Percentiles rank a stretch among this genome's conserved stretches.
phyloP scores from a whole-genome alignment of 1,139 yeast genomes.

The Debaryomycetaceae sp. region DNA sequence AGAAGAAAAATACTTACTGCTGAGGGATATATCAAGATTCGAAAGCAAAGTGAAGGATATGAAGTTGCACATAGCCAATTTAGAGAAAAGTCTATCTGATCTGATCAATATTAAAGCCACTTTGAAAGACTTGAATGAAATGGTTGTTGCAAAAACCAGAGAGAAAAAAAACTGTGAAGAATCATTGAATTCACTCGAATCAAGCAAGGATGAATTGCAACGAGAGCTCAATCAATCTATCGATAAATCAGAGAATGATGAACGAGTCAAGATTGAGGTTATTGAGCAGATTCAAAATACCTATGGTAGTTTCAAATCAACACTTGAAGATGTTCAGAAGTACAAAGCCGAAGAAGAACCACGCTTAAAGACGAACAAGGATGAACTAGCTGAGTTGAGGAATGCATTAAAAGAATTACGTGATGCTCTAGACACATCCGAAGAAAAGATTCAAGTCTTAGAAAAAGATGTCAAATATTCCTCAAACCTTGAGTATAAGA shows the following conservation, averaged over 20 bases:
- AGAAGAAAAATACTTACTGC: slow-evolving; percentile 48
- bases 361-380: slow-evolving; percentile 1
- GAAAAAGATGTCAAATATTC: slow-evolving; percentile 35
- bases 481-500: slow-evolving; percentile 32
- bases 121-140: slow-evolving; percentile 16
- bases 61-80: slow-evolving; percentile 49
- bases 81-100: slow-evolving; percentile 51
- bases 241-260: slow-evolving; percentile 15
- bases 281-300: slow-evolving; percentile 13
- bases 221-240: not conserved
- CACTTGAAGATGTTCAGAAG: not conserved
- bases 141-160: slow-evolving; percentile 8
- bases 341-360: slow-evolving; percentile 2
- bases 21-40: slow-evolving; percentile 46
- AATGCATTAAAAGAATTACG: not conserved
- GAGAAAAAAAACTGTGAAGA: slow-evolving; percentile 11
- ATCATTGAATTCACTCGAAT: slow-evolving; percentile 11
- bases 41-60: slow-evolving; percentile 57
- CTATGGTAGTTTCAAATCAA: slow-evolving; percentile 5
- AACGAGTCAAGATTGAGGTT: slow-evolving; percentile 12
- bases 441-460: slow-evolving; percentile 28
- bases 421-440: slow-evolving; percentile 3
- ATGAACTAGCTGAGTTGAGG: slow-evolving; percentile 17
- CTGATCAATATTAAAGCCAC: slow-evolving; percentile 16
- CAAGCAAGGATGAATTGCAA: slow-evolving; percentile 3